Conservation (phyloP, 2,329 filamentous ascomycete genomes). For the Saccharata proteae region DNA sequence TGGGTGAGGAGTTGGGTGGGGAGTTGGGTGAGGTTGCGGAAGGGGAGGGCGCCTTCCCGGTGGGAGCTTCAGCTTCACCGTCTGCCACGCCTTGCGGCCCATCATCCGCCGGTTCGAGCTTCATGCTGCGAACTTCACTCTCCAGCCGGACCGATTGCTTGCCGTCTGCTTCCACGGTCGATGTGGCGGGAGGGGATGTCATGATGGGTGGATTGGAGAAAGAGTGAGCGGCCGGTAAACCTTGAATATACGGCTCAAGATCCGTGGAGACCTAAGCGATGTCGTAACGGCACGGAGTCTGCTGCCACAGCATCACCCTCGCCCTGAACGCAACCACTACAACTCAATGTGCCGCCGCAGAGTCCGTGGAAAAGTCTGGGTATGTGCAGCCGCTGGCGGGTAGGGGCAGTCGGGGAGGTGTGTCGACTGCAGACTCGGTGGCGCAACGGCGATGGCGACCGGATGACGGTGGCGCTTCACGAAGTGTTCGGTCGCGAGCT, state of each 20-base stretch:
- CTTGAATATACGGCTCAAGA: constrained; percentile 8
- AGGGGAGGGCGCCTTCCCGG: constrained; percentile 16
- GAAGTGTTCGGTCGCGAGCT: too few relatives aligned
- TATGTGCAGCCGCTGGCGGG: too few relatives aligned
- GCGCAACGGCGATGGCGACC: too few relatives aligned
- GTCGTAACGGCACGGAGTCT: constrained; percentile 10
- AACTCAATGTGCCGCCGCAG: too few relatives aligned
- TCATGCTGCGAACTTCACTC: constrained; percentile 34
- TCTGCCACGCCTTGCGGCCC: constrained; percentile 17
- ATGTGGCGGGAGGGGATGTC: constrained; percentile 23
- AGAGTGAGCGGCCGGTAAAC: too few relatives aligned
- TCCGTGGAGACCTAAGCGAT: constrained; percentile 17
- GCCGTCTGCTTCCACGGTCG: constrained; percentile 22
- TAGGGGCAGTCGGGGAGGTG: too few relatives aligned
- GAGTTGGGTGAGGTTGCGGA: too few relatives aligned
- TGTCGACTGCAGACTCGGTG: too few relatives aligned
- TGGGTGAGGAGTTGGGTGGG: too few relatives aligned
- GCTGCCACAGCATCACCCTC: constrained; percentile 6
- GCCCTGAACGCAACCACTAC: too few relatives aligned
- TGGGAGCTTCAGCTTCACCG: constrained; percentile 13
- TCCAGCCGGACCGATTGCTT: constrained; percentile 27
- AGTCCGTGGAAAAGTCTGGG: too few relatives aligned
- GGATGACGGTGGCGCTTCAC: too few relatives aligned
- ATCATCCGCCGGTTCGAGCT: constrained; percentile 22
- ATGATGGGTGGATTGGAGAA: constrained; percentile 14